Evolutionary conservation across 2,329 filamentous ascomycete genomes (phyloP).

Genomic region (Sarocladium oryzae): DNA sequence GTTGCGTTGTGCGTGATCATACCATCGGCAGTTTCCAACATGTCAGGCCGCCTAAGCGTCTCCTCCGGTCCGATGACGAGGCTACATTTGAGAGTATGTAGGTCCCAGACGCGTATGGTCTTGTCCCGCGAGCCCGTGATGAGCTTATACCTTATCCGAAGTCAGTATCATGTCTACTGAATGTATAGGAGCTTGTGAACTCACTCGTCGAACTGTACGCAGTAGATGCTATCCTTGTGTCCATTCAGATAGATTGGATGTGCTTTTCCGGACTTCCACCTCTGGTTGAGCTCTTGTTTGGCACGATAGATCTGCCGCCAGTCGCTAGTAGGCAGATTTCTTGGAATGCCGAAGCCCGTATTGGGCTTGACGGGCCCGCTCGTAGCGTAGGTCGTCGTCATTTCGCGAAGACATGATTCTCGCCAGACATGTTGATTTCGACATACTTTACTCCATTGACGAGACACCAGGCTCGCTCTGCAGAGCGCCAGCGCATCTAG

Average conservation of each 20-base stretch:
- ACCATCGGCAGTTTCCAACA: constrained; percentile 46
- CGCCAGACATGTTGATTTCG: constrained; percentile 56
- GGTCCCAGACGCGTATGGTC: constrained; percentile 94
- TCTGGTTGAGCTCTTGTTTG: constrained; percentile 65
- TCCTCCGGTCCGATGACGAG: constrained; percentile 79
- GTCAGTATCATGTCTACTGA: constrained; percentile 24
- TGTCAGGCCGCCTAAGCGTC: constrained; percentile 45
- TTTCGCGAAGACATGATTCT: constrained; percentile 56
- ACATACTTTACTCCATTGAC: constrained; percentile 39
- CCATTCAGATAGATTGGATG: constrained; percentile 85
- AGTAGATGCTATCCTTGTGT: constrained; percentile 94
- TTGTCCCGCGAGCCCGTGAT: constrained; percentile 94
- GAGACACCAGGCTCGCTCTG: constrained; percentile 44
- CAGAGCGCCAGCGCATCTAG: constrained; percentile 48
- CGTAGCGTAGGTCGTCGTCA: constrained; percentile 54
- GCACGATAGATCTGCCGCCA: constrained; percentile 84
- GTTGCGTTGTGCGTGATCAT: constrained; percentile 49
- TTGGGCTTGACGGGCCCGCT: constrained; percentile 46
- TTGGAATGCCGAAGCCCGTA: constrained; percentile 50
- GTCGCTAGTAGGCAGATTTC: constrained; percentile 55
- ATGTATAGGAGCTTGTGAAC: constrained; percentile 23
- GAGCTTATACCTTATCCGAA: constrained; percentile 68
- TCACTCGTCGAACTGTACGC: constrained; percentile 94
- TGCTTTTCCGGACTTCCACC: constrained; percentile 75
- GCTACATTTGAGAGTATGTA: constrained; percentile 77